Base-by-base conservation (phyloP, 805 yeast genomes). In the Candida hungchunana region DNA sequence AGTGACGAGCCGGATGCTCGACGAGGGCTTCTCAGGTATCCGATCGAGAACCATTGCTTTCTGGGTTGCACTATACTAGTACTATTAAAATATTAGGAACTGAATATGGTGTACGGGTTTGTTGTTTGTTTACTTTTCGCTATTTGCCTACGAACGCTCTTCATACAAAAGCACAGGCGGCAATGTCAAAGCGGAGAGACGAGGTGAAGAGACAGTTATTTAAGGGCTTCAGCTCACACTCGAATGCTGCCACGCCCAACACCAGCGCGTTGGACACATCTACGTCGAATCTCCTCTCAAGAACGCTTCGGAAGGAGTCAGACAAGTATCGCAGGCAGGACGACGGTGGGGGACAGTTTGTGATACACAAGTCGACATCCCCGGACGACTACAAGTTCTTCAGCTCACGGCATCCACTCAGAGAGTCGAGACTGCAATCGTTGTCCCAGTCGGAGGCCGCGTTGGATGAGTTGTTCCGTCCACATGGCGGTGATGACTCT, bases 1-100 rank as follows among this genome's bases (percentile, higher is more conserved):
- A 0, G 93, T 67, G 13, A 82, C 59, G 29, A 73, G 63, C n/a
- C 88, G 59, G 4, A 75, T 39, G 44, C 13, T 12, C 19, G 19
- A 30, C 5, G 26, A 20, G 7, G 42, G 39, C 10, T 23, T 50
- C 14, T 17, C 7, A 1, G 42, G 48, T 13, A 36, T 47, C 9
- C 37, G 36, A 21, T 37, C 34, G 13, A 37, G 41, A 11, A 39
- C 37, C n/a, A n/a, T n/a, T n/a, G n/a, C n/a, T n/a, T n/a, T n/a
- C n/a, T n/a, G n/a, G n/a, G n/a, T n/a, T n/a, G n/a, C n/a, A n/a
- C n/a, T n/a, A n/a, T n/a, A n/a, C n/a, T n/a, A n/a, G n/a, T n/a
- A n/a, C n/a, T n/a, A n/a, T n/a, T n/a, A n/a, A n/a, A n/a, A n/a
- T n/a, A n/a, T n/a, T n/a, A n/a, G n/a, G n/a, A n/a, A n/a, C n/a